Evolutionary conservation across 495 filamentous ascomycete genomes (phyloP).

Genomic region (Poronia punctata): DNA sequence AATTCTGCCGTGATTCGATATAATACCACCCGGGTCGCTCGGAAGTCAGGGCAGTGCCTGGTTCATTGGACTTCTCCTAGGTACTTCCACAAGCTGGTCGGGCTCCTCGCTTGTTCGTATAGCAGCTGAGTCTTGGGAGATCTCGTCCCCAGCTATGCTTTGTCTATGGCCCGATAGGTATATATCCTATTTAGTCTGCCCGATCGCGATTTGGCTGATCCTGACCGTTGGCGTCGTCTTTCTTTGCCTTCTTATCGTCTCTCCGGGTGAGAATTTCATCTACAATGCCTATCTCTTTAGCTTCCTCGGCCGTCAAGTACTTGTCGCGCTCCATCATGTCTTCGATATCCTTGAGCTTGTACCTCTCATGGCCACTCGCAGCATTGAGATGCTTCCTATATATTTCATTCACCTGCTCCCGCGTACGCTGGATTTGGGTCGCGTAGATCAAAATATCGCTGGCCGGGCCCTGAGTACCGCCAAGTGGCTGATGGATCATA

Average conservation of each 20-base stretch:
- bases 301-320: slow-evolving; percentile 84
- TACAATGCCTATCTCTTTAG: slow-evolving; percentile 80
- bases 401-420: slow-evolving; percentile 81
- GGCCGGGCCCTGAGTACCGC: slow-evolving; percentile 86
- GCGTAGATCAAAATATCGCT: slow-evolving; percentile 93
- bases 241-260: slow-evolving; percentile 32
- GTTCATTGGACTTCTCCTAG: no score
- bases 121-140: no score
- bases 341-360: slow-evolving; percentile 71
- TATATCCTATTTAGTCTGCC: not conserved
- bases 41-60: no score
- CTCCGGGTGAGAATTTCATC: slow-evolving; percentile 67
- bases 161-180: not conserved
- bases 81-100: no score
- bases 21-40: no score
- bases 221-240: slow-evolving; percentile 8
- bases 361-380: slow-evolving; percentile 51
- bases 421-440: slow-evolving; percentile 85
- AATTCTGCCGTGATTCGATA: no score
- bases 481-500: slow-evolving; percentile 94
- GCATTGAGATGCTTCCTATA: slow-evolving; percentile 81
- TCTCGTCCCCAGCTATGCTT: no score
- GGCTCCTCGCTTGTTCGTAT: no score
- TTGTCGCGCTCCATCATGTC: slow-evolving; percentile 94
- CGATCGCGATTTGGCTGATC: not conserved